Base-by-base conservation (phyloP, 169 alveolate genomes). In the Cryptosporidium ubiquitum region DNA sequence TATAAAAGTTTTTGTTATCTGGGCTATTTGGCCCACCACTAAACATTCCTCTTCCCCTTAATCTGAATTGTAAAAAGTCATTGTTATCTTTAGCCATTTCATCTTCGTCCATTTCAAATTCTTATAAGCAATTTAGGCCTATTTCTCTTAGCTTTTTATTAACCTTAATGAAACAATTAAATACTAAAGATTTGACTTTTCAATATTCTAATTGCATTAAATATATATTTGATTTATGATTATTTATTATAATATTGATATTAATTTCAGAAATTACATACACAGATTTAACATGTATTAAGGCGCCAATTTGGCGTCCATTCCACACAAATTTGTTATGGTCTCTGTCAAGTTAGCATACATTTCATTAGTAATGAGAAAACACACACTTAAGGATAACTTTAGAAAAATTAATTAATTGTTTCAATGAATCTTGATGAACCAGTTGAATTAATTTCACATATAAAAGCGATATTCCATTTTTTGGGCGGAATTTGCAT, bases 301-400 rank as follows among this genome's bases (percentile, higher is more conserved):
- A 70, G 85, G 85, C 85, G 85, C 85, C 85, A 73, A 51, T 73
- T 55, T 73, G 85, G 85, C 85, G 85, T 73, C 85, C 85, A 73
- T 73, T 73, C 85, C 85, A 73, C 85, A 73, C 85, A 73, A 55
- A 73, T 73, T 73, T 73, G 85, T 73, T 73, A 23, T 71, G 69
- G 85, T 73, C 70, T 52, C 69, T 39, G 85, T 73, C 71, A 73
- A 55, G 51, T 55, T 70, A 42, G 31, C 66, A 73, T 23, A 39
- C 26, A 37, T 31, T 73, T 16, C 29, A 55, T 33, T 44, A 35
- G n/a, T 1, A 55, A 33, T 29, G 49, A 33, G 3, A 40, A 52
- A 73, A 35, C 7, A 73, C 61, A 58, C 52, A 73, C 49, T 37
- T 37, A 35, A 64, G 29, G 71, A 64, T 64, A 64, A 35, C 71